Conservation (phyloP, 768 basidiomycete genomes). For the Brasilioporus rufonigricans region DNA sequence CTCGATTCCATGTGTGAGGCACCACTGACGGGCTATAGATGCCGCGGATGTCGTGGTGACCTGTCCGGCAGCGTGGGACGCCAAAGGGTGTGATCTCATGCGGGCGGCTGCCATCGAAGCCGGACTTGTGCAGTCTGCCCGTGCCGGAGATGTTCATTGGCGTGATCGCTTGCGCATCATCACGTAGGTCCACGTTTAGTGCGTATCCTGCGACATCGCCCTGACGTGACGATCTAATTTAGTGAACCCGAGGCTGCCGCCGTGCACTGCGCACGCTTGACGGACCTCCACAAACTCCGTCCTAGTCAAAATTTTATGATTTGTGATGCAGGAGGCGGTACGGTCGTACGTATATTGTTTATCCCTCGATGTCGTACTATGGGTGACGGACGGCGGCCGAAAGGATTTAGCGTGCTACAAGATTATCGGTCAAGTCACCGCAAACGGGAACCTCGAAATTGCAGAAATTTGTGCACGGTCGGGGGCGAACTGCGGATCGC, state of each 20-base stretch:
- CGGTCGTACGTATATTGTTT: constrained; percentile 46
- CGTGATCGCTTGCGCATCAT: constrained; percentile 81
- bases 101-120: constrained; percentile 79
- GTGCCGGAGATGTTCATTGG: constrained; percentile 72
- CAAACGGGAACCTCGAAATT: constrained; percentile 80
- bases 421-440: constrained; percentile 77
- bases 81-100: constrained; percentile 82
- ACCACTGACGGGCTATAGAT: constrained; percentile 43
- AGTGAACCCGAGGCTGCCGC: constrained; percentile 85
- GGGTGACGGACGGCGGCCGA: constrained; percentile 9
- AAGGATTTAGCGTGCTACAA: constrained; percentile 57
- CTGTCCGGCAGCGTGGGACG: constrained; percentile 91
- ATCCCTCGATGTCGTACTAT: neutral
- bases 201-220: neutral
- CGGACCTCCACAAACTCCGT: constrained; percentile 73
- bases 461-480: constrained; percentile 88
- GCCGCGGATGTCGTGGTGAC: constrained; percentile 83
- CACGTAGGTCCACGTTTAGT: constrained; percentile 42
- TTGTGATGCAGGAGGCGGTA: constrained; percentile 89
- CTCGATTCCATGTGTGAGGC: neutral
- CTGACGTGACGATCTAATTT: constrained; percentile 10
- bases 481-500: constrained; percentile 82
- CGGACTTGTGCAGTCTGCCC: constrained; percentile 70
- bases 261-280: constrained; percentile 81
- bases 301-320: constrained; percentile 87